Base-by-base conservation (phyloP, 768 basidiomycete species). In the Aureoboletus auriporus region DNA sequence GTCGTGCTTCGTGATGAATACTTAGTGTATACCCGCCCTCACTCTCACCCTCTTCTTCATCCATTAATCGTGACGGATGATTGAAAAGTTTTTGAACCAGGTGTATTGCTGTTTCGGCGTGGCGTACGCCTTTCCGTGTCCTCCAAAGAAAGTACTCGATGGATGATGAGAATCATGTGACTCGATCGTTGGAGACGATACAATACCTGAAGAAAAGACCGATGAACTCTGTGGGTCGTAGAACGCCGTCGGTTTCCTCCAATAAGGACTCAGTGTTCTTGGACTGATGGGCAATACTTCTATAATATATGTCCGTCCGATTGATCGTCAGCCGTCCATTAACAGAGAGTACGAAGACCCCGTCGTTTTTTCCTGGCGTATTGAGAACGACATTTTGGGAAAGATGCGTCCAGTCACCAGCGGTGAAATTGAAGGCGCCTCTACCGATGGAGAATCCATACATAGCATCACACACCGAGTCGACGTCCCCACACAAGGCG, bases 361-460 rank as follows among this genome's bases (percentile, higher is more conserved):
- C 89, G 56, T 92, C 78, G 50, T 77, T 80, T 50, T 69, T 43
- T 6, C 89, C 89, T 0, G 88, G 87, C 0, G 84, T 86, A 58
- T 91, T 92, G 44, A 92, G 73, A 35, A 64, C 60, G 20, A 91
- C 80, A 1, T 78, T 83, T 62, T 92, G 89, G n/a, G 61, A 57
- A 17, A 91, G 70, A 31, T 69, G 77, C 36, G 89, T 90, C 89
- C 89, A 93, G 34, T 62, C 70, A 1, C 88, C 89, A 4, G 66
- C 54, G 0, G 69, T 60, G 66, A 80, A 92, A 2, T 49, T 59
- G 71, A 89, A 92, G 0, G 84, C 72, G 1, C 87, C 87, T 6
- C 89, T 77, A 11, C 82, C 87, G 20, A 92, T 71, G 1, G 87
- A 89, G 20, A 89, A 70, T 0, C 90, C 90, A 58, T 89, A 92